phyloP scores from a whole-genome alignment of 2,329 filamentous ascomycete species.

The Alternaria brassicae region DNA sequence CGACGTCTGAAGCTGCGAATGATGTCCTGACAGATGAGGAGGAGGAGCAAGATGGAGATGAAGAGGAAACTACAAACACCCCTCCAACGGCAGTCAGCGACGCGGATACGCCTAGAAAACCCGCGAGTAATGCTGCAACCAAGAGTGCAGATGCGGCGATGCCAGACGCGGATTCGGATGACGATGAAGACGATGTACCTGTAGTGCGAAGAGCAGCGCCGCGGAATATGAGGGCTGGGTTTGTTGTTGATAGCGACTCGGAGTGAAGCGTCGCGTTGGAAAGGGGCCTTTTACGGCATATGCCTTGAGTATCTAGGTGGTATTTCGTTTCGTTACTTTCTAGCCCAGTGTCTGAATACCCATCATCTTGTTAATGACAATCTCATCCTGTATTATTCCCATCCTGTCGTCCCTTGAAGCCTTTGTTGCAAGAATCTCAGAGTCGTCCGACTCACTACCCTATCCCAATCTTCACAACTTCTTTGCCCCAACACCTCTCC shows the following conservation, averaged over 20 bases:
- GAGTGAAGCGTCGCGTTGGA: conserved; percentile 30
- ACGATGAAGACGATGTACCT: conserved; percentile 51
- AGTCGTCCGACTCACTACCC: background rate
- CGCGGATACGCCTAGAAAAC: conserved; percentile 21
- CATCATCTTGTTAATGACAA: background rate
- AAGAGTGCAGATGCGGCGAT: conserved; percentile 27
- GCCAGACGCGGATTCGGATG: conserved; percentile 45
- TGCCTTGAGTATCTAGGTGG: background rate
- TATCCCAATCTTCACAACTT: background rate
- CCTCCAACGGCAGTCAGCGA: conserved; percentile 24
- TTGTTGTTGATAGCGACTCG: conserved; percentile 56
- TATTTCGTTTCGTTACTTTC: background rate
- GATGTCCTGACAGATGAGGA: conserved; percentile 31
- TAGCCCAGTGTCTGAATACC: background rate
- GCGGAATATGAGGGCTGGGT: conserved; percentile 51
- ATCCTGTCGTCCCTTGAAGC: background rate
- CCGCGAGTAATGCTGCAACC: conserved; percentile 29
- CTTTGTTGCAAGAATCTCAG: background rate
- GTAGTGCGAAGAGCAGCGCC: conserved; percentile 45
- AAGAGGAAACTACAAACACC: conserved; percentile 50
- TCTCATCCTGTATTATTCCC: background rate
- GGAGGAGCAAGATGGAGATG: conserved; percentile 35
- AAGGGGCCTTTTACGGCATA: background rate
- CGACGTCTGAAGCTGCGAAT: too few species aligned
- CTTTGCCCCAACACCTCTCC: too few species aligned